Conservation (phyloP, 108 stramenopile species). For the Skeletonema costatum region DNA sequence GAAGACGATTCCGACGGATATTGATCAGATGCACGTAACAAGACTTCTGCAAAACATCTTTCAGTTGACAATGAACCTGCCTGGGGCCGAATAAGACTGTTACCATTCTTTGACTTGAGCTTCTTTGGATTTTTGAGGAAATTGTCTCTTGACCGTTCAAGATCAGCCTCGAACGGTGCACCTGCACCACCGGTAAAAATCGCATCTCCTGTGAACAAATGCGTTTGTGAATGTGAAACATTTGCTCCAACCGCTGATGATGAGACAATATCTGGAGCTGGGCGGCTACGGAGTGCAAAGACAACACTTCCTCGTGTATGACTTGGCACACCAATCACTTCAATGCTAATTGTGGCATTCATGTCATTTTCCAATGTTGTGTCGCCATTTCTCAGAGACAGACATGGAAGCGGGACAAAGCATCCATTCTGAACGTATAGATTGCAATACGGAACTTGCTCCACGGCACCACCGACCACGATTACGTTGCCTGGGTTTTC, state of each 20-base stretch:
- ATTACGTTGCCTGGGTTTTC: slow-evolving; percentile 4
- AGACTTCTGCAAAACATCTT: slow-evolving; percentile 82
- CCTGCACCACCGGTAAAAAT: slow-evolving; percentile 83
- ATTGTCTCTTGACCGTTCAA: slow-evolving; percentile 41
- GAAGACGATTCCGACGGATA: slow-evolving; percentile 1
- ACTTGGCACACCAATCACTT: slow-evolving; percentile 70
- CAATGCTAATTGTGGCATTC: slow-evolving; percentile 67
- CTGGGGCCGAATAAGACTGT: slow-evolving; percentile 39
- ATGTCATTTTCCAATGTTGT: slow-evolving; percentile 54
- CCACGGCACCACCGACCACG: slow-evolving; percentile 79
- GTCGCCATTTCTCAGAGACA: slow-evolving; percentile 9
- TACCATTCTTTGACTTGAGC: slow-evolving; percentile 51
- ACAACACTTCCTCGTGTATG: slow-evolving; percentile 84
- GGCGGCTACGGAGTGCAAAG: slow-evolving; percentile 61
- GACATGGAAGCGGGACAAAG: slow-evolving; percentile 59
- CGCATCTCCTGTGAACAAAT: slow-evolving; percentile 84
- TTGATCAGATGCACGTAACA: slow-evolving; percentile 28
- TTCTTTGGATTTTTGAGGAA: slow-evolving; percentile 43
- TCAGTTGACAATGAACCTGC: slow-evolving; percentile 65
- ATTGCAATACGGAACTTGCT: slow-evolving; percentile 73
- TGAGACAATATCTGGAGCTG: slow-evolving; percentile 10
- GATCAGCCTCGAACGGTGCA: slow-evolving; percentile 82
- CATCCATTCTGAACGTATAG: slow-evolving; percentile 66
- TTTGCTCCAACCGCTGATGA: neutral
- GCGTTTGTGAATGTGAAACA: slow-evolving; percentile 20